phyloP scores from a whole-genome alignment of 1,284 basidiomycete genomes.

The Marasmius sp. region DNA sequence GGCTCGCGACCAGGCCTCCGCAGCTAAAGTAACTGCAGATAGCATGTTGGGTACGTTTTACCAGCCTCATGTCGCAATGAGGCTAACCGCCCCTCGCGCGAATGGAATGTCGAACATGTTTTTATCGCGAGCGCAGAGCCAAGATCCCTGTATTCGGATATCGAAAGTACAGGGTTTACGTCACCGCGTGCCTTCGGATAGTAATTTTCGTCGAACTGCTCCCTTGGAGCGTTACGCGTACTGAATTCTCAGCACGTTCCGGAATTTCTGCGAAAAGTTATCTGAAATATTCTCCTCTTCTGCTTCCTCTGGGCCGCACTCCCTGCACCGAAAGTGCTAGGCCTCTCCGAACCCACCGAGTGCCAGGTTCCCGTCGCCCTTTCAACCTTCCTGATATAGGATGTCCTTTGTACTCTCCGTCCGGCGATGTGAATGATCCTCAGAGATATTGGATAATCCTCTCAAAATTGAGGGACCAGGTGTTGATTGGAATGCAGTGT shows the following conservation, averaged over 20 bases:
- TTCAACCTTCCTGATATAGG: slow-evolving; percentile 18
- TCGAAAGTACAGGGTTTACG: neutral
- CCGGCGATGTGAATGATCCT: slow-evolving; percentile 13
- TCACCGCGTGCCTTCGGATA: neutral
- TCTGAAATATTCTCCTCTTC: slow-evolving; percentile 1
- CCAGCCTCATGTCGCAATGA: neutral
- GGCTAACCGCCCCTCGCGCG: neutral
- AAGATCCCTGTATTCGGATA: neutral
- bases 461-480: neutral
- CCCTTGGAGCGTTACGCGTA: neutral
- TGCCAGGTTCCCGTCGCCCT: slow-evolving; percentile 9
- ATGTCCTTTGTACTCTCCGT: slow-evolving; percentile 16
- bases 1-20: neutral
- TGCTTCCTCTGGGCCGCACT: slow-evolving; percentile 11
- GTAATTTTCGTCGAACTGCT: neutral
- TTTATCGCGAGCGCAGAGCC: neutral
- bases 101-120: neutral
- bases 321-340: slow-evolving; percentile 3
- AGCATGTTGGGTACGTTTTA: neutral
- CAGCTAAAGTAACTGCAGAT: neutral
- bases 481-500: slow-evolving; percentile 1
- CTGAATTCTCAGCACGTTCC: neutral
- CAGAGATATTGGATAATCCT: slow-evolving; percentile 6
- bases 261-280: neutral
- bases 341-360: slow-evolving; percentile 7